Conservation (phyloP, 192 early-diverging fungal genomes). For the Allomyces macrogynus region DNA sequence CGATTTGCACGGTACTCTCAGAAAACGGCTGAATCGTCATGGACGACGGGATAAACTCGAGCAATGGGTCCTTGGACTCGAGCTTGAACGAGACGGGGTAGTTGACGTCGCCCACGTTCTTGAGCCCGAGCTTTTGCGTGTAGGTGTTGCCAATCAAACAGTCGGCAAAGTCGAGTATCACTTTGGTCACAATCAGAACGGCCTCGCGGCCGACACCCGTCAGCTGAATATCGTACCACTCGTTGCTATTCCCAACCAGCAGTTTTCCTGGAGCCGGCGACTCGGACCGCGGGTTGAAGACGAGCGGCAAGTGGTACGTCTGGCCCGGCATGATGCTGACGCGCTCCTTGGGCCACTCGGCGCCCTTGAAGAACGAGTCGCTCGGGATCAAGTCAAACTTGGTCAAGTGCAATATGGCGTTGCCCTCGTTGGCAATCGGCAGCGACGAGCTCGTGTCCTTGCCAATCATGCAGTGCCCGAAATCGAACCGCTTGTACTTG, state of each 20-base stretch:
- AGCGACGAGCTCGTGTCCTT: slow-evolving; percentile 35
- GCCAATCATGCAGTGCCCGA: slow-evolving; percentile 46
- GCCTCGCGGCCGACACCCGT: slow-evolving; percentile 37
- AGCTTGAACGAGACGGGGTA: slow-evolving; percentile 38
- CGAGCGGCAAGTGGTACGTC: slow-evolving; percentile 31
- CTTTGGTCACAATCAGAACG: slow-evolving; percentile 38
- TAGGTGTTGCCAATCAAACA: slow-evolving; percentile 45
- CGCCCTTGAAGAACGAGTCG: slow-evolving; percentile 37
- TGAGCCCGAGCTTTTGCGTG: slow-evolving; percentile 38
- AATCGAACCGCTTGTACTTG: slow-evolving; percentile 36
- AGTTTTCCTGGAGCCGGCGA: slow-evolving; percentile 26
- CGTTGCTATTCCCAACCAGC: slow-evolving; percentile 25
- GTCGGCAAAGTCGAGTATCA: slow-evolving; percentile 31
- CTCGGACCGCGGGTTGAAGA: slow-evolving; percentile 46
- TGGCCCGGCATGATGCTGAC: slow-evolving; percentile 16
- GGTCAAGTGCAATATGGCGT: slow-evolving; percentile 34
- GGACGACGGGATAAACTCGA: slow-evolving; percentile 26
- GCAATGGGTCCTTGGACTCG: slow-evolving; percentile 25
- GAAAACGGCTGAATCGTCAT: slow-evolving; percentile 34
- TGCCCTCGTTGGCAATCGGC: slow-evolving; percentile 43
- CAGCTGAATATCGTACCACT: slow-evolving; percentile 38
- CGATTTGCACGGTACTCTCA: slow-evolving; percentile 25
- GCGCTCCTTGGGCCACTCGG: slow-evolving; percentile 10
- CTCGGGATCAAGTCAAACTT: slow-evolving; percentile 30
- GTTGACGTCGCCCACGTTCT: slow-evolving; percentile 47